phyloP scores from a whole-genome alignment of 495 filamentous ascomycete genomes.

The Aspergillus leporis region DNA sequence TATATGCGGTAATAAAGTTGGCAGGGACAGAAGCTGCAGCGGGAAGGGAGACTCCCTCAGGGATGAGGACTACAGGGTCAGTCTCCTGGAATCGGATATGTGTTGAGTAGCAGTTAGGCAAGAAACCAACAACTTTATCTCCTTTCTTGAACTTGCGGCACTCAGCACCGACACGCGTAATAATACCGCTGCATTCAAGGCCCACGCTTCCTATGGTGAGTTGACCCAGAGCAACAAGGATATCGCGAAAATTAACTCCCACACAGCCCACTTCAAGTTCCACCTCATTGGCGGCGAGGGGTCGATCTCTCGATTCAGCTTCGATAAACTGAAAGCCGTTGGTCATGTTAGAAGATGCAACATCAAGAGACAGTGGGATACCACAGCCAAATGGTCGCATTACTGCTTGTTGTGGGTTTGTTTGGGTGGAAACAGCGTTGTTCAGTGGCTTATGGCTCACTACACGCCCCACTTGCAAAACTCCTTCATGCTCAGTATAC shows the following conservation, averaged over 20 bases:
- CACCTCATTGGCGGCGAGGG: conserved; percentile 18
- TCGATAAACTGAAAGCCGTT: conserved; percentile 24
- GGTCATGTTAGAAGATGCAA: conserved; percentile 23
- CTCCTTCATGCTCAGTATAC: conserved; percentile 14
- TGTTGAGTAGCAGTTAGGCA: conserved; percentile 3
- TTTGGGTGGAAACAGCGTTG: background rate
- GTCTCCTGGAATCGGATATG: conserved; percentile 16
- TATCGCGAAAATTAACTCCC: conserved; percentile 49
- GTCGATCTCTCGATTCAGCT: background rate
- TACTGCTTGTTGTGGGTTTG: background rate
- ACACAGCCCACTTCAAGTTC: conserved; percentile 29
- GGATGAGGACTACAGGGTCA: conserved; percentile 18
- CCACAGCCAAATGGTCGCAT: conserved; percentile 6
- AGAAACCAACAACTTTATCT: conserved; percentile 21
- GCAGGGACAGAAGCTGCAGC: conserved; percentile 32
- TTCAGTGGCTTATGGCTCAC: conserved; percentile 1
- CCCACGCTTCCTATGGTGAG: conserved; percentile 32
- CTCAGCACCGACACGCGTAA: conserved; percentile 25
- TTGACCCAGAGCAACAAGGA: conserved; percentile 39
- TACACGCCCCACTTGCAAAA: conserved; percentile 15
- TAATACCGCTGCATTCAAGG: conserved; percentile 42
- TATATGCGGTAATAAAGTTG: conserved; percentile 56
- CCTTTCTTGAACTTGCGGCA: conserved; percentile 47
- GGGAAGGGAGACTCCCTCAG: conserved; percentile 18
- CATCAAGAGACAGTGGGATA: conserved; percentile 19